Evolutionary conservation across 306 rosid genomes (phyloP).

Genomic region (Canavalia gladiata): DNA sequence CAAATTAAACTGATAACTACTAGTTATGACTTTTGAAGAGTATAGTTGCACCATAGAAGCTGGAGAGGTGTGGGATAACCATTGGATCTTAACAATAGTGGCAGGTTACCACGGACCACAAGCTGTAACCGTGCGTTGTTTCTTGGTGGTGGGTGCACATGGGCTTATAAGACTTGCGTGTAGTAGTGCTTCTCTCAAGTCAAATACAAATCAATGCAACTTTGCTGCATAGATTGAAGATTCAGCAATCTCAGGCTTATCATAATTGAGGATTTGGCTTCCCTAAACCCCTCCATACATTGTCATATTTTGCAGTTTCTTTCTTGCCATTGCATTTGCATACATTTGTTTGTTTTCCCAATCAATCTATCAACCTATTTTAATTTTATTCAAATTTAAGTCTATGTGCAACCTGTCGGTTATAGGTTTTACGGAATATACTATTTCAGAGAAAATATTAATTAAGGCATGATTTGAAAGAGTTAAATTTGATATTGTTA

Average conservation of each 20-base stretch:
- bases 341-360: neutral
- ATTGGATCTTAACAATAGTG: neutral
- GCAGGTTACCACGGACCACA: neutral
- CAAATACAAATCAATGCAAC: neutral
- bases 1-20: too few relatives aligned
- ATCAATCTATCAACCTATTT: neutral
- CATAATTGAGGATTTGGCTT: neutral
- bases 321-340: slow-evolving; percentile 5
- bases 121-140: neutral
- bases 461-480: too few relatives aligned
- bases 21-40: neutral
- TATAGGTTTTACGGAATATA: too few relatives aligned
- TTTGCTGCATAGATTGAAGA: too few relatives aligned
- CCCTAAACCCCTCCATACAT: neutral
- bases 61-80: neutral
- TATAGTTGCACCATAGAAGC: neutral
- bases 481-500: too few relatives aligned
- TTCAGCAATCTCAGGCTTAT: too few relatives aligned
- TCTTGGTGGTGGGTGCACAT: neutral
- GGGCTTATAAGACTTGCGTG: neutral
- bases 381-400: neutral
- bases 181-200: neutral
- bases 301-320: neutral
- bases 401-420: too few relatives aligned
- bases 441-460: too few relatives aligned